These are phyloP conservation scores for Fusarium palustre DNA, from an alignment of 2,329 filamentous ascomycete genomes.

Conservation along the genomic window DNA sequence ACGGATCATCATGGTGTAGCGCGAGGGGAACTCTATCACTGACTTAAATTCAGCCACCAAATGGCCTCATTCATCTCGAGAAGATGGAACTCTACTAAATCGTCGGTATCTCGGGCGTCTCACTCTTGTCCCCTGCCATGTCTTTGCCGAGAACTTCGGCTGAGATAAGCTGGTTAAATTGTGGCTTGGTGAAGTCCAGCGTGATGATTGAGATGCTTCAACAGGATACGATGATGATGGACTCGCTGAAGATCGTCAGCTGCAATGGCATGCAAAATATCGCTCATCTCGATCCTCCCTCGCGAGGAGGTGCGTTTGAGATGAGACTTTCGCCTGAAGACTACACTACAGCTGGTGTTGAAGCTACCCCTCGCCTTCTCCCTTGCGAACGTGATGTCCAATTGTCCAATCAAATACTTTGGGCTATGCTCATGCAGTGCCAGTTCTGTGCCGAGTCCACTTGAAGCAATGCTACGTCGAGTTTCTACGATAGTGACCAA, in stretches of 20 bases:
- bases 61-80: constrained; percentile 73
- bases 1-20: constrained; percentile 5
- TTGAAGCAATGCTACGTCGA: constrained; percentile 35
- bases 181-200: constrained; percentile 31
- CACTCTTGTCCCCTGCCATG: constrained; percentile 16
- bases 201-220: constrained; percentile 27
- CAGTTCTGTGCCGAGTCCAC: constrained; percentile 18
- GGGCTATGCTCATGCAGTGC: constrained; percentile 7
- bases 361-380: constrained; percentile 27
- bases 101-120: constrained; percentile 18
- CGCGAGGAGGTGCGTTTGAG: constrained; percentile 25
- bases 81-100: constrained; percentile 58
- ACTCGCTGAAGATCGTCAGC: constrained; percentile 6
- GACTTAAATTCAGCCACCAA: constrained; percentile 64
- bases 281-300: constrained; percentile 38
- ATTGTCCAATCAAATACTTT: constrained; percentile 41
- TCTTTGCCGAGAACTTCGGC: constrained; percentile 30
- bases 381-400: constrained; percentile 24
- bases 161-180: constrained; percentile 11
- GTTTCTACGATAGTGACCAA: constrained; percentile 13
- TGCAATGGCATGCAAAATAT: constrained; percentile 27
- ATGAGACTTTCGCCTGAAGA: constrained; percentile 27
- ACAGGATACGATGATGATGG: not conserved
- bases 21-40: constrained; percentile 30
- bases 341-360: constrained; percentile 23